phyloP scores from a whole-genome alignment of 805 yeast species.

The Myxozyma sirexii region DNA sequence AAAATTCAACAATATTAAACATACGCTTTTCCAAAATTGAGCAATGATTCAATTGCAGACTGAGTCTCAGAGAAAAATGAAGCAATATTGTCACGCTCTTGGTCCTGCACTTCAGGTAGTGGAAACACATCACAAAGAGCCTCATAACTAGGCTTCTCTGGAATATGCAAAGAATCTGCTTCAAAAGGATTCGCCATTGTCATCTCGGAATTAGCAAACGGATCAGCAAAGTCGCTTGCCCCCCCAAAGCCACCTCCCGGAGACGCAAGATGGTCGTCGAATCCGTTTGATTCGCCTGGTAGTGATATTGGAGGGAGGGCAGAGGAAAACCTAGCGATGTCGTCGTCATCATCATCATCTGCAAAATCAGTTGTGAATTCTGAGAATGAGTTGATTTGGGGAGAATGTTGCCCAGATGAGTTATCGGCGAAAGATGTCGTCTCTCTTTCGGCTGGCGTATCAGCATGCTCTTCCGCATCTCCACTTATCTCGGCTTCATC shows the following conservation, averaged over 20 bases:
- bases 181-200: slow-evolving; percentile 11
- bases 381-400: neutral
- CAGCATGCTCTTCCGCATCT: too few species aligned
- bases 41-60: slow-evolving; percentile 12
- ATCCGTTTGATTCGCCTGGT: neutral
- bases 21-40: slow-evolving; percentile 16
- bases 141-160: slow-evolving; percentile 5
- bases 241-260: slow-evolving; percentile 4
- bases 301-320: neutral
- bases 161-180: slow-evolving; percentile 1
- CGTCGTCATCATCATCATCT: slow-evolving; percentile 1
- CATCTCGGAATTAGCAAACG: neutral
- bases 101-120: slow-evolving; percentile 1
- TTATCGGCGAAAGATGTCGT: too few species aligned
- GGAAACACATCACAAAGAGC: slow-evolving; percentile 11
- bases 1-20: neutral
- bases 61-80: slow-evolving; percentile 15
- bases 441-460: too few species aligned
- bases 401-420: neutral
- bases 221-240: neutral
- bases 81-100: slow-evolving; percentile 15
- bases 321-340: slow-evolving; percentile 1
- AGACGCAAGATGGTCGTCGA: slow-evolving; percentile 5
- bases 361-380: neutral
- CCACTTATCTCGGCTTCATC: too few species aligned